phyloP scores from a whole-genome alignment of 179 eudicot species.

The Camellia oleifera region DNA sequence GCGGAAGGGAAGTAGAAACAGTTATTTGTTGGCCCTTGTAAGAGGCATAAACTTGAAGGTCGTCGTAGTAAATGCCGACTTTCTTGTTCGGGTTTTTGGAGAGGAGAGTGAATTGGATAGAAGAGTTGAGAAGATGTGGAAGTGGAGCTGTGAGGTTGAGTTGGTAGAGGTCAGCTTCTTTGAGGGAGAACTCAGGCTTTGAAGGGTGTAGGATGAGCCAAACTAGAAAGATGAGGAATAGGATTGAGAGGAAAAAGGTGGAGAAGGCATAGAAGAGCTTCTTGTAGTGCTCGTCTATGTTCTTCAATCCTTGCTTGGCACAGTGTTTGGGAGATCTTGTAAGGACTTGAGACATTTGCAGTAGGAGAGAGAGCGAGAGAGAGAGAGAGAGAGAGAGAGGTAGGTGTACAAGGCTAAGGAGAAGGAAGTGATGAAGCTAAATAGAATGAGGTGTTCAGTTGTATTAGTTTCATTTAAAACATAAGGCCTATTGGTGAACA shows the following conservation, averaged over 20 bases:
- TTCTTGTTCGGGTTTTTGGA: constrained; percentile 73
- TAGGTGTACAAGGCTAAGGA: constrained; percentile 19
- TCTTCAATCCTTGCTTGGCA: constrained; percentile 49
- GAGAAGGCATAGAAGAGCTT: constrained; percentile 58
- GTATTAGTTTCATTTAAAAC: constrained; percentile 25
- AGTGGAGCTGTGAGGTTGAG: constrained; percentile 62
- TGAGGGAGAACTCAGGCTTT: constrained; percentile 74
- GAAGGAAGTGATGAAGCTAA: constrained; percentile 25
- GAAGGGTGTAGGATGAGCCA: constrained; percentile 77
- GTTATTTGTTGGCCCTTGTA: constrained; percentile 79
- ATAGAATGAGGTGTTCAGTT: constrained; percentile 24
- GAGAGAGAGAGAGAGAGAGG: constrained; percentile 10
- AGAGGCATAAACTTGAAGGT: constrained; percentile 56
- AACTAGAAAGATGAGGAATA: constrained; percentile 59
- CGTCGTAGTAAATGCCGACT: constrained; percentile 78
- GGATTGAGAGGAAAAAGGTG: constrained; percentile 46
- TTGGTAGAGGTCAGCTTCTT: constrained; percentile 54
- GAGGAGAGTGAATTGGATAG: constrained; percentile 65
- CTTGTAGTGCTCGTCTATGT: constrained; percentile 45
- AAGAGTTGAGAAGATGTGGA: constrained; percentile 67
- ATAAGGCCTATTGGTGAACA: too few relatives aligned
- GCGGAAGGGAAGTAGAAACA: constrained; percentile 44
- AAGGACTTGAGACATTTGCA: constrained; percentile 68
- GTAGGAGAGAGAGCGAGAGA: constrained; percentile 17
- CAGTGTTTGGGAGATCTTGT: constrained; percentile 83